A percentile compares a stretch with the other conserved stretches of the same genome.
These are phyloP conservation scores for Quercus tomentella DNA, from an alignment of 331 rosid species.

Conservation along the genomic window DNA sequence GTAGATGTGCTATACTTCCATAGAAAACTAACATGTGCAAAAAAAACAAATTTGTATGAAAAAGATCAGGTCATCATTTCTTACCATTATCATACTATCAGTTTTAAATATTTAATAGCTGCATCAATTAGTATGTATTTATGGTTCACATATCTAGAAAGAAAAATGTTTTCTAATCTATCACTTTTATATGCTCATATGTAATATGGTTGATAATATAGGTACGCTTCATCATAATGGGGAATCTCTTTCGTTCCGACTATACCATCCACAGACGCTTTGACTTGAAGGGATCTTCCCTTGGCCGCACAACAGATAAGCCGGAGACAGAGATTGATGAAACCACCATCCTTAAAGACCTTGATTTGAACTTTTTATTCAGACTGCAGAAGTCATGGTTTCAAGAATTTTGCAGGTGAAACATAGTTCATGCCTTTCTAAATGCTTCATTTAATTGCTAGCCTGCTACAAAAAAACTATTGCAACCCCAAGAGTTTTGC, in stretches of 20 bases:
- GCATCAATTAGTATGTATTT: background rate
- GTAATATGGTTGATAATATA: constrained; percentile 21
- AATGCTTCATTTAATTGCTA: background rate
- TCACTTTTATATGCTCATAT: background rate
- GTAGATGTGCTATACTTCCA: constrained; percentile 28
- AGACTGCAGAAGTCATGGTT: constrained; percentile 50
- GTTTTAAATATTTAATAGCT: background rate
- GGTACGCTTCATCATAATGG: constrained; percentile 90
- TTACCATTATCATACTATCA: background rate
- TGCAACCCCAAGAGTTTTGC: background rate
- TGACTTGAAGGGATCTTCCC: constrained; percentile 81
- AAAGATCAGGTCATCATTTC: background rate
- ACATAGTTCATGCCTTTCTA: background rate
- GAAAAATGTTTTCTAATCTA: background rate
- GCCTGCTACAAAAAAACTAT: background rate
- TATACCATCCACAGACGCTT: constrained; percentile 65
- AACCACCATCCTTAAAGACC: constrained; percentile 82
- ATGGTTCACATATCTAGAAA: background rate
- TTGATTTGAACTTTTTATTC: constrained; percentile 79
- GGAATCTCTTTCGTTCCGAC: constrained; percentile 63
- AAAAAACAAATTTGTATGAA: background rate
- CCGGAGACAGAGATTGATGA: constrained; percentile 64
- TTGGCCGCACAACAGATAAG: constrained; percentile 69
- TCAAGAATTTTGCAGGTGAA: constrained; percentile 72
- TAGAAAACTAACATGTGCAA: background rate